phyloP scores from a whole-genome alignment of 23 red algal genomes.

The Gracilaria gracilis region DNA sequence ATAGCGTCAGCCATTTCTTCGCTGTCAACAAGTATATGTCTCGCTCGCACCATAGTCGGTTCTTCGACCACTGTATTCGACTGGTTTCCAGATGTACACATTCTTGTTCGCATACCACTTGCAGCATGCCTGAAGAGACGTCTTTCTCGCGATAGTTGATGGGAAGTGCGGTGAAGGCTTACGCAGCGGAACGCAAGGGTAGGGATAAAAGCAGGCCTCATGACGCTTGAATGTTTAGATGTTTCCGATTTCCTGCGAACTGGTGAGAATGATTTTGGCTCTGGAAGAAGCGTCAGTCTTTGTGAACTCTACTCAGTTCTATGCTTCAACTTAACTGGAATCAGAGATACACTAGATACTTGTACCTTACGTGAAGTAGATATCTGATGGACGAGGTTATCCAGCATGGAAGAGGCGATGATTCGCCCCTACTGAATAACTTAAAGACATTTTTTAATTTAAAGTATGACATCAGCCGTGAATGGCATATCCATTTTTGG shows the following conservation, averaged over 20 bases:
- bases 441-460: too few relatives aligned
- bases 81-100: not conserved
- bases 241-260: not conserved
- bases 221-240: not conserved
- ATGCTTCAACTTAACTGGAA: too few relatives aligned
- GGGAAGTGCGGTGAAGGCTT: not conserved
- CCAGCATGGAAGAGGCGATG: too few relatives aligned
- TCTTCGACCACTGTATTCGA: not conserved
- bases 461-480: too few relatives aligned
- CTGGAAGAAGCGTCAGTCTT: too few relatives aligned
- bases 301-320: too few relatives aligned
- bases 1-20: slow-evolving; percentile 80
- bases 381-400: too few relatives aligned
- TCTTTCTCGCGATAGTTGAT: not conserved
- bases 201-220: slow-evolving; percentile 24
- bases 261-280: not conserved
- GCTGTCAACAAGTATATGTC: slow-evolving; percentile 84
- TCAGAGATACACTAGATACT: too few relatives aligned
- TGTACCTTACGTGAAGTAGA: too few relatives aligned
- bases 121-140: not conserved
- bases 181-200: not conserved
- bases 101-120: slow-evolving; percentile 19
- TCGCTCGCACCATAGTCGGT: slow-evolving; percentile 81
- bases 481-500: not conserved
- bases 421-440: too few relatives aligned